Evolutionary conservation across 768 basidiomycete species (phyloP), one percentile per base, ranked within the genome.

Genomic region (Asterophora lycoperdoides): DNA sequence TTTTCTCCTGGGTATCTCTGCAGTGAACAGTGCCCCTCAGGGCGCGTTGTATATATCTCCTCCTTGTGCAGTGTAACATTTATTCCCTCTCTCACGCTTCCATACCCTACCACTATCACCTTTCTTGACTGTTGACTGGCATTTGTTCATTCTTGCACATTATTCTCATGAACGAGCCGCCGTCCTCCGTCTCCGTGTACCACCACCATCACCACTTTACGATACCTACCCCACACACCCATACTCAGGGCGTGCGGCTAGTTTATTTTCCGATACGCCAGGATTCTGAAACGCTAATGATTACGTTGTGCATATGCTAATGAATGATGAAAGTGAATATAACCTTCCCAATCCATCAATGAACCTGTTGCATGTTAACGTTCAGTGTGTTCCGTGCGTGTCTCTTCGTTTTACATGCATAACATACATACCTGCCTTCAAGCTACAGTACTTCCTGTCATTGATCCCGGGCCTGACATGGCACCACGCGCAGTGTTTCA

Each of bases 31-130:
- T 32, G 15, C 35, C 20, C 20, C 49, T 11, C 28, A 35, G 20
- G 49, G 54, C 47, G 53, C 44, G 23, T 23, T 55, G 53, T 55
- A 55, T 51, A 54, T 54, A 54, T 23, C 23, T 23, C 23, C 41
- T 45, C 33, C 17, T 13, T 55, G 49, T 55, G 51, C 38, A 46
- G 13, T 54, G 35, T 41, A 46, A 30, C 46, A 36, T 35, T 45
- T 51, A 48, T 49, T 51, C 35, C 37, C 38, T 44, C 26, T 49
- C 41, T 37, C n/a, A n/a, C n/a, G n/a, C n/a, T n/a, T n/a, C n/a
- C n/a, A n/a, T n/a, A n/a, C n/a, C n/a, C n/a, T n/a, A n/a, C n/a
- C n/a, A n/a, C n/a, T n/a, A n/a, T n/a, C 20, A 11, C 20, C 17
- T 28, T 38, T 35, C 34, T 34, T 23, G 23, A 5, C 34, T 17